Evolutionary conservation across 306 rosid species (phyloP), one percentile per base, ranked within the genome.

Genomic region (Cucurbita ficifolia): DNA sequence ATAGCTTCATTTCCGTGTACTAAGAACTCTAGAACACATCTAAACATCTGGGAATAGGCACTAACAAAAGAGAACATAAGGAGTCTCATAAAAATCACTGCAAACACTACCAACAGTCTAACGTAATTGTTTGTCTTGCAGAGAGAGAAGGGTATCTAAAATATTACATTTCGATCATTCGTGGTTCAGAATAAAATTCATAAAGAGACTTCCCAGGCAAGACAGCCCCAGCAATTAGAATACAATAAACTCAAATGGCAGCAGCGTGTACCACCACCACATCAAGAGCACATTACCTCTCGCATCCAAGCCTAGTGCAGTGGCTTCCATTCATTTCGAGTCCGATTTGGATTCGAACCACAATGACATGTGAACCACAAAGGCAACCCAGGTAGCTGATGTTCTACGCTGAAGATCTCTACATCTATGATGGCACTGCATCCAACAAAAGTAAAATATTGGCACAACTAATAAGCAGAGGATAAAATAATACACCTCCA

Each of bases 401-500:
- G 4, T 49, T 49, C 74, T 70, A 24, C 33, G 45, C 45, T 9
- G 74, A 49, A 13, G 40, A 21, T 24, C 40, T 49, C 74, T 49
- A 70, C 29, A 16, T 70, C 74, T 70, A 70, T 16, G 74, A 70
- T 24, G 74, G 74, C 74, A 70, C 74, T 70, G 74, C 74, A 70
- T 16, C 16, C 43, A 24, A 24, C 10, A 49, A 70, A 18, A 48
- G 22, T 0, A 45, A 43, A 4, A 14, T 24, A 45, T 70, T 70
- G 8, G 17, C 58, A 8, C 2, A 21, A 43, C 49, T 19, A 29
- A 29, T 29, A 29, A 29, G 29, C 69, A 35, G 67, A 2, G 8
- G 11, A 35, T 59, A 59, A 57, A 58, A 59, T 33, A 58, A 59
- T 33, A 59, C 1, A 11, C 5, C 65, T 59, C 49, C 33, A 29